Base-by-base conservation (phyloP, 1,284 basidiomycete species). In the Puccinia polysora region DNA sequence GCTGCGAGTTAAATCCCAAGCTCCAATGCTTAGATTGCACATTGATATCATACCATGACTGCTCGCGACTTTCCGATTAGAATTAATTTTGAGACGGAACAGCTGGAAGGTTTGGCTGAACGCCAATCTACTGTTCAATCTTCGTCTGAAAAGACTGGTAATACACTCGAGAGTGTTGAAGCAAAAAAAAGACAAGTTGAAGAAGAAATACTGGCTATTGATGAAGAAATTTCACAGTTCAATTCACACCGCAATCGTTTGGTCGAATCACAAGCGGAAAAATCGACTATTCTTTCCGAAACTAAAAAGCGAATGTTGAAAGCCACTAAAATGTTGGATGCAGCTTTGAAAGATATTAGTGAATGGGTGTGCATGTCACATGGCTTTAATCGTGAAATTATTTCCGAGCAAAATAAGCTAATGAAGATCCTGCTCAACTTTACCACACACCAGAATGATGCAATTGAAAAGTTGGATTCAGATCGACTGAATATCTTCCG, bases 371-470 rank as follows among this genome's bases (percentile, higher is more conserved):
- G 38, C 50, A 36, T 4, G 8, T 53, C 7, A 18, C 40, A 30
- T 18, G 12, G 18, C 30, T 49, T 63, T 10, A 34, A 49, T 15
- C n/a, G n/a, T n/a, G n/a, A 7, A 23, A 36, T 20, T 15, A 40
- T 34, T 32, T 28, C n/a, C n/a, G n/a, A n/a, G n/a, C n/a, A n/a
- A n/a, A n/a, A n/a, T n/a, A n/a, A n/a, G n/a, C n/a, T n/a, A n/a
- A n/a, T n/a, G n/a, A n/a, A n/a, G n/a, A n/a, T n/a, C n/a, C n/a
- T n/a, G n/a, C n/a, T n/a, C n/a, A n/a, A n/a, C n/a, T 14, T 38
- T 53, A n/a, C n/a, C n/a, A n/a, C n/a, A n/a, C n/a, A n/a, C n/a
- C n/a, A 71, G 90, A 96, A 95, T 77, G 92, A 95, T 79, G 89
- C 93, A 77, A 97, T 97, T 74, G 91, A 94, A 80, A 91, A 90